Conservation (phyloP, 768 basidiomycete genomes). For the Mrakia gelida region DNA sequence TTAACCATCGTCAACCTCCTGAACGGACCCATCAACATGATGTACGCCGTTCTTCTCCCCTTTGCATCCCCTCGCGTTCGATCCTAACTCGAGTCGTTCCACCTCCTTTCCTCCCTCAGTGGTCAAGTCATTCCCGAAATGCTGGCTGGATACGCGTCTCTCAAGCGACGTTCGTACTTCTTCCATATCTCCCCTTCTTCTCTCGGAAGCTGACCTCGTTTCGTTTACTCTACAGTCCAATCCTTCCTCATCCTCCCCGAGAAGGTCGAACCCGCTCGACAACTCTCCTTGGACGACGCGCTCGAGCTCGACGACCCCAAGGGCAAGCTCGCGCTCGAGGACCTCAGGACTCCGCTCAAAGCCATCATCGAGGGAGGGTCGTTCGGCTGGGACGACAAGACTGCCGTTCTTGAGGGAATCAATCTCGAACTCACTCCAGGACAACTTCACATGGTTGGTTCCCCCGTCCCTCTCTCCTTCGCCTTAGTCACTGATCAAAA, state of each 20-base stretch:
- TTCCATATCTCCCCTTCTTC: too few species aligned
- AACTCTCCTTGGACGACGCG: neutral
- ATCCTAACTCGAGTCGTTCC: too few species aligned
- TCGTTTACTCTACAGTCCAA: neutral
- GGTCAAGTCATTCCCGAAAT: constrained; percentile 7
- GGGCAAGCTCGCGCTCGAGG: neutral
- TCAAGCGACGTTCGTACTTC: neutral
- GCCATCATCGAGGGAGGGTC: neutral
- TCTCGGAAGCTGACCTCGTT: too few species aligned
- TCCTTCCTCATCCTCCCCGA: constrained; percentile 1
- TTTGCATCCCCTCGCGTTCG: too few species aligned
- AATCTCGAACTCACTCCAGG: neutral
- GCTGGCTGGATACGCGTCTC: constrained; percentile 18
- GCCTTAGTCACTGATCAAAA: neutral
- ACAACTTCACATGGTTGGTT: constrained; percentile 21
- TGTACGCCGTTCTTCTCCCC: neutral
- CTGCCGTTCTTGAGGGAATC: neutral
- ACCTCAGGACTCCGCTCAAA: neutral
- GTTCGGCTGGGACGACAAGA: constrained; percentile 22
- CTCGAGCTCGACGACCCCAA: neutral
- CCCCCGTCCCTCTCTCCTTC: neutral
- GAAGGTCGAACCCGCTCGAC: constrained; percentile 6
- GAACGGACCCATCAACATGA: constrained; percentile 13
- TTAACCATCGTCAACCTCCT: constrained; percentile 18
- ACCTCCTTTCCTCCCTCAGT: neutral